phyloP scores from a whole-genome alignment of 192 early-diverging fungal species.

The Chytriomyces hyalinus region DNA sequence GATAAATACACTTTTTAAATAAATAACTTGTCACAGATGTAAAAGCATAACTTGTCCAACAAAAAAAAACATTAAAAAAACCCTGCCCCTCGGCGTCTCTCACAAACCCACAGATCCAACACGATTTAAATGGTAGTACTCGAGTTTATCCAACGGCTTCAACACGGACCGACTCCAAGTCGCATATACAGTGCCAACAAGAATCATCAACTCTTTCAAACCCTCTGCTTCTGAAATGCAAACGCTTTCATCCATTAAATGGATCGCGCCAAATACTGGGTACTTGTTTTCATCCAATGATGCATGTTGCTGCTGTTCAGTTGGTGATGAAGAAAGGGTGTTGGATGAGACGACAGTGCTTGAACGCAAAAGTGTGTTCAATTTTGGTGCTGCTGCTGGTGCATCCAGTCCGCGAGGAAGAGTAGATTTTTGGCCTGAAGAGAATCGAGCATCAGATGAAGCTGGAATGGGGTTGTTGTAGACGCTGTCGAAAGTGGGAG shows the following conservation, averaged over 20 bases:
- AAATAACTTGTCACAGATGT: too few species aligned
- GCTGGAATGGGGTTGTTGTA: background rate
- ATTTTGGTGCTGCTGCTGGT: background rate
- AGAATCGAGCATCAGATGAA: background rate
- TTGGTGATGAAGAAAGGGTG: background rate
- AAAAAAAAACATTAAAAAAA: too few species aligned
- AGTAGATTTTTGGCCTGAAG: background rate
- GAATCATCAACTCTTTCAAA: background rate
- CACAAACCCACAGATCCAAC: background rate
- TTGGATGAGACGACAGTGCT: background rate
- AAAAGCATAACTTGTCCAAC: too few species aligned
- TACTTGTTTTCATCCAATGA: constrained; percentile 2
- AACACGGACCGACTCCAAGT: constrained; percentile 22
- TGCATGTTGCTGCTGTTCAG: background rate
- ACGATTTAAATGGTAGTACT: constrained; percentile 11
- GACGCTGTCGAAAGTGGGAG: background rate
- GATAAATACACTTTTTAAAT: too few species aligned
- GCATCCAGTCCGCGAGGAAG: background rate
- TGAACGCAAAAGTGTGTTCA: background rate
- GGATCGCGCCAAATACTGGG: constrained; percentile 18
- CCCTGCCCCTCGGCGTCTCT: background rate
- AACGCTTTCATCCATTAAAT: background rate
- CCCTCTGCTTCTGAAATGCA: constrained; percentile 15
- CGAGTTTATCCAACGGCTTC: constrained; percentile 8
- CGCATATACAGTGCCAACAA: constrained; percentile 21